Conservation (phyloP, 371 early-diverging fungal species). For the Caulochytrium protostelioides region DNA sequence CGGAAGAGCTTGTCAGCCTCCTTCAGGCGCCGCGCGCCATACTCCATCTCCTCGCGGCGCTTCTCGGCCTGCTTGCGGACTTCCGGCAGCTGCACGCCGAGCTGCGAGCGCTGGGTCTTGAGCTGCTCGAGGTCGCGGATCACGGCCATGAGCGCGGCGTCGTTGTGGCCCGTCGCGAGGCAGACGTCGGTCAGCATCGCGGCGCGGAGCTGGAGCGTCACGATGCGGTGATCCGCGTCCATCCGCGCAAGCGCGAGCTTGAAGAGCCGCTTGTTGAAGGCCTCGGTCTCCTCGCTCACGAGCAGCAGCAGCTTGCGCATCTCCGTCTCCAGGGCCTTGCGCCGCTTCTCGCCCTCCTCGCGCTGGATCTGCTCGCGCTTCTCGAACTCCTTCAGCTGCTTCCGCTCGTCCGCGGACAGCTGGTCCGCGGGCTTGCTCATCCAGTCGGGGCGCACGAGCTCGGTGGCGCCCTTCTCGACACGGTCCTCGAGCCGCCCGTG, state of each 20-base stretch:
- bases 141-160: background rate
- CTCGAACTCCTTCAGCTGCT: constrained; percentile 32
- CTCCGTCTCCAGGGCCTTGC: constrained; percentile 35
- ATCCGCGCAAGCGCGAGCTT: background rate
- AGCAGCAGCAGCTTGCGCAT: constrained; percentile 21
- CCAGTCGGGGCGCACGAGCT: constrained; percentile 25
- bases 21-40: constrained; percentile 16
- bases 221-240: background rate
- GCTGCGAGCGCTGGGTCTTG: background rate
- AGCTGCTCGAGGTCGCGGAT: background rate
- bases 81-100: background rate
- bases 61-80: too few relatives aligned
- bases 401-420: constrained; percentile 29
- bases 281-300: constrained; percentile 21
- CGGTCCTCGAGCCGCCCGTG: constrained; percentile 23
- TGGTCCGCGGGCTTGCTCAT: constrained; percentile 28
- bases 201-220: background rate
- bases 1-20: constrained; percentile 26
- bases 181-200: background rate
- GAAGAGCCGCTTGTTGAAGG: constrained; percentile 10
- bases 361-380: constrained; percentile 4
- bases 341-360: constrained; percentile 34
- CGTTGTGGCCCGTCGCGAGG: background rate
- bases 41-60: constrained; percentile 22
- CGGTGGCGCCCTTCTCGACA: background rate